phyloP scores from a whole-genome alignment of 768 basidiomycete genomes.

The Tremella yokohamensis region DNA sequence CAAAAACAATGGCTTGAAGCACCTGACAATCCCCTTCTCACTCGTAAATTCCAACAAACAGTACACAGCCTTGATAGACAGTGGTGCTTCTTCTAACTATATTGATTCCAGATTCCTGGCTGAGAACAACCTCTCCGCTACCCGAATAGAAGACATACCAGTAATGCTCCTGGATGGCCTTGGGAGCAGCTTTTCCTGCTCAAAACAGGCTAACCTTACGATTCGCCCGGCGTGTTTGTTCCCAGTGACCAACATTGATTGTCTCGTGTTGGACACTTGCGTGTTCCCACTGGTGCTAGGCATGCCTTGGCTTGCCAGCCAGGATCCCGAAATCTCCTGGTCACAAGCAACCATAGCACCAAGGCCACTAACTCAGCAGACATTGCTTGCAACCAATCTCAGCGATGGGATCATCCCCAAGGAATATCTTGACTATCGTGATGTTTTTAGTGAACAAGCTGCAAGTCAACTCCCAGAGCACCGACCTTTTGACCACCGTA shows the following conservation, averaged over 20 bases:
- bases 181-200: not conserved
- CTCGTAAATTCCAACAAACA: not conserved
- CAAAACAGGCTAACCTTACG: not conserved
- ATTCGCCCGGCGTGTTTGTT: not conserved
- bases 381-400: not conserved
- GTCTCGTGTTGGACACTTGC: not conserved
- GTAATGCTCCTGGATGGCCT: not conserved
- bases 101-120: not conserved
- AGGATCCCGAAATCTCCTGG: not conserved
- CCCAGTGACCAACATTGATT: not conserved
- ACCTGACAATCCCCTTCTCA: not conserved
- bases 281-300: not conserved
- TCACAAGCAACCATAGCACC: not conserved
- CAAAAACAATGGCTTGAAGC: not conserved
- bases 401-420: not conserved
- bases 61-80: not conserved
- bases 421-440: conserved; percentile 14
- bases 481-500: conserved; percentile 27
- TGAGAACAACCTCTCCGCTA: not conserved
- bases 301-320: not conserved
- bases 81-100: not conserved
- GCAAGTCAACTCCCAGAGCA: conserved; percentile 25
- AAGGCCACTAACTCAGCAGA: not conserved
- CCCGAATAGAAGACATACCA: not conserved
- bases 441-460: conserved; percentile 20